These are phyloP conservation scores for Panellus pusillus DNA, from an alignment of 768 basidiomycete genomes.

Conservation along the genomic window DNA sequence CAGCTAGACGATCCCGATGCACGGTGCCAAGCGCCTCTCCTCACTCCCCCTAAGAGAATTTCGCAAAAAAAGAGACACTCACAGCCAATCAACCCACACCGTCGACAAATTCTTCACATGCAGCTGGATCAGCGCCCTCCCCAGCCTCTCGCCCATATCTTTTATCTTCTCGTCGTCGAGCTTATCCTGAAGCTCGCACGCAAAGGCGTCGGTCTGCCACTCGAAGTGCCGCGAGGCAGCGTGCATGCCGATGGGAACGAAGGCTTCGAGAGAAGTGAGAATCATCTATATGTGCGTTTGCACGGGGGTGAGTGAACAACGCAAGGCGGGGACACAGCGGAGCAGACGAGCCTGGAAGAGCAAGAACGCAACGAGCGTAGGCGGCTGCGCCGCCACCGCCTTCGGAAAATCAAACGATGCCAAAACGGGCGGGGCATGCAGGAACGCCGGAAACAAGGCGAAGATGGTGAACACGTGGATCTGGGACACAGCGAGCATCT, in stretches of 20 bases:
- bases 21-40: no score
- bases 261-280: slow-evolving; percentile 73
- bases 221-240: slow-evolving; percentile 84
- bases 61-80: slow-evolving; percentile 31
- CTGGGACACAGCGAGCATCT: slow-evolving; percentile 84
- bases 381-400: slow-evolving; percentile 61
- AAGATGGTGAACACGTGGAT: slow-evolving; percentile 86
- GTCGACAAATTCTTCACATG: slow-evolving; percentile 93
- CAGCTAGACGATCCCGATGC: no score
- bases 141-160: slow-evolving; percentile 85
- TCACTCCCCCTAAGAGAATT: background rate
- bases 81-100: slow-evolving; percentile 94
- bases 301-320: background rate
- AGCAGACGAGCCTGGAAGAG: slow-evolving; percentile 64
- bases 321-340: background rate
- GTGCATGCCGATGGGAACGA: slow-evolving; percentile 76
- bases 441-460: slow-evolving; percentile 86
- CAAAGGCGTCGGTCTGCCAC: slow-evolving; percentile 90
- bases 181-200: slow-evolving; percentile 65
- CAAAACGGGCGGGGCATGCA: slow-evolving; percentile 76
- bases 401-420: slow-evolving; percentile 79
- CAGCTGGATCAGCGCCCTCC: slow-evolving; percentile 76
- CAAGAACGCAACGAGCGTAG: slow-evolving; percentile 83
- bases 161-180: slow-evolving; percentile 58
- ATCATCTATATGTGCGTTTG: slow-evolving; percentile 64